Percentiles rank a stretch among this genome's conserved stretches.
Conservation (phyloP, 2,329 filamentous ascomycete genomes). For the Aspergillus sp. region DNA sequence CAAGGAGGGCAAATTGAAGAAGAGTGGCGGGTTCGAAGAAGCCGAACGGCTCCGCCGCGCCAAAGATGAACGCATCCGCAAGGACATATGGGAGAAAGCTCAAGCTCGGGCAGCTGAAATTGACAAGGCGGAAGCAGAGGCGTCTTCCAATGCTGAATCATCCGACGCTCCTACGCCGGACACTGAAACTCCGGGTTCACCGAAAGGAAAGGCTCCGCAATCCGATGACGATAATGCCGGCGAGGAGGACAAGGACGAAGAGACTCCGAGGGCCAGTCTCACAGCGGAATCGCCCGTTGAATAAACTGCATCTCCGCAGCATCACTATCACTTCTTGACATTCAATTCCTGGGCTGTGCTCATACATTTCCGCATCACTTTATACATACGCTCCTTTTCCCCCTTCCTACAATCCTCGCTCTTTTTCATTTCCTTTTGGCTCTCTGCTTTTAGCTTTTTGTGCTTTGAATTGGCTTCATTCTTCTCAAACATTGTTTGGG, state of each 20-base stretch:
- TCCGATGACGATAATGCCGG: slow-evolving; percentile 11
- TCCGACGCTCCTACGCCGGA: slow-evolving; percentile 12
- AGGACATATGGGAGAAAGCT: slow-evolving; percentile 68
- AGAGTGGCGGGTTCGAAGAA: slow-evolving; percentile 93
- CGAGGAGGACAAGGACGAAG: slow-evolving; percentile 14
- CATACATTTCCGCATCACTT: not conserved
- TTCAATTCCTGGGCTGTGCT: slow-evolving; percentile 10
- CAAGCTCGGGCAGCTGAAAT: slow-evolving; percentile 57
- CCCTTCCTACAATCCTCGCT: slow-evolving; percentile 1
- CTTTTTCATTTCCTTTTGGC: slow-evolving; percentile 4
- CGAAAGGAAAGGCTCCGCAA: slow-evolving; percentile 14
- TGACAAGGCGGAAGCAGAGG: slow-evolving; percentile 41
- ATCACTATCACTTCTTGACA: not conserved
- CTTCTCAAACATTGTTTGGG: slow-evolving; percentile 6
- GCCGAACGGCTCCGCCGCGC: slow-evolving; percentile 80
- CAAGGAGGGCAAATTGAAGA: slow-evolving; percentile 88
- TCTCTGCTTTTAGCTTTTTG: slow-evolving; percentile 2
- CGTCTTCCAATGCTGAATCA: slow-evolving; percentile 27
- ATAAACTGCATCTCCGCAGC: slow-evolving; percentile 3
- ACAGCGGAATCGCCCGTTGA: slow-evolving; percentile 5
- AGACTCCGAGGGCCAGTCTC: not conserved
- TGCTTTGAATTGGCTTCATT: slow-evolving; percentile 7
- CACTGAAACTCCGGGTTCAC: slow-evolving; percentile 12
- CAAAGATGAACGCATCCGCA: slow-evolving; percentile 84
- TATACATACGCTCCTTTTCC: slow-evolving; percentile 3